Base-by-base conservation (phyloP, 1,139 yeast species). In the Kurtzmaniella quercitrusa region DNA sequence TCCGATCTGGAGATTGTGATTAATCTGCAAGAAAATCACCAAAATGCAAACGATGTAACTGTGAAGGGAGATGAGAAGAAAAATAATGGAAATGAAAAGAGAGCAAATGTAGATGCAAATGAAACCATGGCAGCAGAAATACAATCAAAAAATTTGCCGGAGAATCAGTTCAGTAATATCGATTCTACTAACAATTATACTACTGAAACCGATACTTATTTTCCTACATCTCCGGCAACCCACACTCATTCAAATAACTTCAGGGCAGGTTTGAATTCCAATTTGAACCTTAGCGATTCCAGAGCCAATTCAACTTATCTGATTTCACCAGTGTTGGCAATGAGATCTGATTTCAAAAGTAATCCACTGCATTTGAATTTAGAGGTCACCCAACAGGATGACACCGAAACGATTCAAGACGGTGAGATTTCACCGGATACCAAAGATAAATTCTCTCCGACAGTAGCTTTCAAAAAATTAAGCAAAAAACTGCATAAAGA, bases 261-360 rank as follows among this genome's bases (percentile, higher is more conserved):
- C 60, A 1, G 15, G 10, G 12, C 11, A 11, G n/a, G 14, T 3
- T 21, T 11, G 21, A 36, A 36, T 12, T 36, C 27, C 7, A 21
- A 36, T 36, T 19, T 36, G 15, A 36, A 36, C 5, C 25, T 36
- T 21, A 36, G 19, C 19, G 38, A 36, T 5, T 8, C 18, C 3
- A 17, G 10, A 10, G 18, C 29, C 18, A 11, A 11, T 19, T 19
- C 38, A 48, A 69, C 52, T 48, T 70, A 68, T 48, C 56, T 70
- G 43, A 63, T 72, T 14, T 68, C 74, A 12, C 77, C 77, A 2
- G 54, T 69, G 42, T 55, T 70, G 36, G 62, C 72, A 17, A 48
- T 53, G 15, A 47, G 53, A 25, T 41, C 51, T 19, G 44, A 41
- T 31, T 40, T 48, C 7, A 37, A 36, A 16, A 16, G 41, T 1